These are phyloP conservation scores for Umbelopsis sp. DNA, from an alignment of 192 early-diverging fungal species.

Conservation along the genomic window DNA sequence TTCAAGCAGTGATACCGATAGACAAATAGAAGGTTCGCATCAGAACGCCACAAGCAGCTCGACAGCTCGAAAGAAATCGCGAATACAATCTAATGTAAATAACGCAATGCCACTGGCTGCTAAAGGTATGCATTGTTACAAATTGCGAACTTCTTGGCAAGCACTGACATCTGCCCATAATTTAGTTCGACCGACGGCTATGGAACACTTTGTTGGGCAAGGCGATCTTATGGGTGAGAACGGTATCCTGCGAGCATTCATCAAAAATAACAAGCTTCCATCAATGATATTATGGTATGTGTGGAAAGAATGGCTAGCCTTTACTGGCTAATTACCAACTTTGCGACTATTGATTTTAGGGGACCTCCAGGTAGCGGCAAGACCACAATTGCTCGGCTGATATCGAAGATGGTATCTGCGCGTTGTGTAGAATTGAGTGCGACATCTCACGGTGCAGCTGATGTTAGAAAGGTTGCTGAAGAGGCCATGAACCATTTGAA, in stretches of 20 bases:
- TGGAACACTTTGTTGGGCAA: slow-evolving; percentile 79
- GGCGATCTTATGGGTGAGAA: slow-evolving; percentile 63
- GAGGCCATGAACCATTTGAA: slow-evolving; percentile 61
- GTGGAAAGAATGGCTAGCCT: slow-evolving; percentile 47
- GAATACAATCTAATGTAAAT: slow-evolving; percentile 23
- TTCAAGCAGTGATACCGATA: background rate
- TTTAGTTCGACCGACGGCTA: slow-evolving; percentile 51
- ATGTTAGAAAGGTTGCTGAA: slow-evolving; percentile 71
- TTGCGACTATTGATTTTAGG: slow-evolving; percentile 9
- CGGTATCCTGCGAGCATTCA: slow-evolving; percentile 65
- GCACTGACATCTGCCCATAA: background rate
- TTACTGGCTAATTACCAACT: background rate
- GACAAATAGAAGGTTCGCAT: background rate
- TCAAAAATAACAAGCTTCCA: slow-evolving; percentile 66
- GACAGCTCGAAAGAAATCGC: background rate
- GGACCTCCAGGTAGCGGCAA: slow-evolving; percentile 41
- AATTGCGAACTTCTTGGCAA: background rate
- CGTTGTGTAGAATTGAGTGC: slow-evolving; percentile 54
- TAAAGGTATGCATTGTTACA: slow-evolving; percentile 31
- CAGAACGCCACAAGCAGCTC: background rate
- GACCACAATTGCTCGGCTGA: slow-evolving; percentile 43
- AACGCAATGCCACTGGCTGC: slow-evolving; percentile 64
- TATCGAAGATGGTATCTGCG: slow-evolving; percentile 49
- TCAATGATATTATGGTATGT: slow-evolving; percentile 79
- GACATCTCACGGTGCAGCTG: slow-evolving; percentile 55